Percentiles rank a stretch among this genome's conserved stretches.
Evolutionary conservation across 179 eudicot genomes (phyloP).

Genomic region (Pouteria campechiana): DNA sequence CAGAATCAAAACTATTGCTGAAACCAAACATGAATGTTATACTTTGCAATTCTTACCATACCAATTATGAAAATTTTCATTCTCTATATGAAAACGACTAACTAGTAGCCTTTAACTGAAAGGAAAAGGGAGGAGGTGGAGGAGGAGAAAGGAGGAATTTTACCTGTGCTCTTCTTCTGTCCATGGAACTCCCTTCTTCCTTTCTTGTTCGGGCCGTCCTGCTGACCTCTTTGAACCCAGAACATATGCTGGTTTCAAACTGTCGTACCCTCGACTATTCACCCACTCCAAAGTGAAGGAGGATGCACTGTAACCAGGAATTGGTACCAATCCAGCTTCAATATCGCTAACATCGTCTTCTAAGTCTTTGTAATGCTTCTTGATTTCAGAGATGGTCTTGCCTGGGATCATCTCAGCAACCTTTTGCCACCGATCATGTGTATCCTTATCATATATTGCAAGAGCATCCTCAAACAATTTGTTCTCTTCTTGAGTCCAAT

Average conservation of each 20-base stretch:
- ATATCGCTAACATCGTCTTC: slow-evolving; percentile 83
- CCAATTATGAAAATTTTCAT: too few species aligned
- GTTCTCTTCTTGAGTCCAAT: slow-evolving; percentile 87
- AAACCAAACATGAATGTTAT: too few species aligned
- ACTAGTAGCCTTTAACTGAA: not conserved
- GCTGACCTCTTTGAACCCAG: slow-evolving; percentile 38
- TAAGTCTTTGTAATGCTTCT: slow-evolving; percentile 70
- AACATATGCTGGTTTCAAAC: slow-evolving; percentile 27
- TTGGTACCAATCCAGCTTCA: slow-evolving; percentile 76
- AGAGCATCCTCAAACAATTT: slow-evolving; percentile 82
- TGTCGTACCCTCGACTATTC: slow-evolving; percentile 35
- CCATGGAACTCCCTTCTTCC: slow-evolving; percentile 99
- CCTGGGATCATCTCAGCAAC: slow-evolving; percentile 91
- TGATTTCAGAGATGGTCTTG: slow-evolving; percentile 72
- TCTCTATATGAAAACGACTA: too few species aligned
- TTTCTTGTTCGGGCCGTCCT: slow-evolving; percentile 71
- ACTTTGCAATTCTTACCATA: too few species aligned
- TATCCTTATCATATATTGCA: slow-evolving; percentile 64
- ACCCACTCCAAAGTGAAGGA: slow-evolving; percentile 87
- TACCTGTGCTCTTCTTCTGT: slow-evolving; percentile 98
- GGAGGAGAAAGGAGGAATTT: slow-evolving; percentile 7
- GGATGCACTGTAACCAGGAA: slow-evolving; percentile 49
- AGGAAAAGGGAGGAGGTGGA: not conserved
- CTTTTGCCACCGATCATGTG: slow-evolving; percentile 83
- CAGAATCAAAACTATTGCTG: too few species aligned